phyloP scores from a whole-genome alignment of 2,329 filamentous ascomycete genomes.

The Aspergillus ruber region DNA sequence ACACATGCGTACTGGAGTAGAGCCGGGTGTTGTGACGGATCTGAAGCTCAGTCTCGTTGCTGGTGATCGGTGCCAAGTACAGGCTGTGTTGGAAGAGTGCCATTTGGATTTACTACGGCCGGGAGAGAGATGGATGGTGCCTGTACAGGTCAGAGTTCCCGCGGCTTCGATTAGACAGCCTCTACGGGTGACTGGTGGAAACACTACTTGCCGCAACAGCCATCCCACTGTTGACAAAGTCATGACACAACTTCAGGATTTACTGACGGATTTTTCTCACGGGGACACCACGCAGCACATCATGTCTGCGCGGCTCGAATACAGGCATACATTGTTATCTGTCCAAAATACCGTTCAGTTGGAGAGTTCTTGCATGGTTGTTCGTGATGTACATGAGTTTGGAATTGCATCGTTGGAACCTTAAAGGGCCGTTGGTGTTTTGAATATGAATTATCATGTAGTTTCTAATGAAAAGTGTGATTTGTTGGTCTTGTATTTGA shows the following conservation, averaged over 20 bases:
- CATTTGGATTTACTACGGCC: slow-evolving; percentile 18
- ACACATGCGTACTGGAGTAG: slow-evolving; percentile 24
- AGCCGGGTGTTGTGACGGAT: slow-evolving; percentile 18
- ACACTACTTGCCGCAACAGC: background rate
- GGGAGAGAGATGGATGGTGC: slow-evolving; percentile 26
- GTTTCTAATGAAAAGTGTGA: background rate
- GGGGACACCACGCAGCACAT: slow-evolving; percentile 13
- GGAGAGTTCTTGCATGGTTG: slow-evolving; percentile 17
- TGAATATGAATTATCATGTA: background rate
- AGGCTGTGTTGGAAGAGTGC: slow-evolving; percentile 14
- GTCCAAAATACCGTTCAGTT: slow-evolving; percentile 14
- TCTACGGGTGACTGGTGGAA: background rate
- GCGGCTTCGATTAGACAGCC: slow-evolving; percentile 3
- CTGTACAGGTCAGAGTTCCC: slow-evolving; percentile 19
- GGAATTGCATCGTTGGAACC: background rate
- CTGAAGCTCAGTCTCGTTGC: slow-evolving; percentile 18
- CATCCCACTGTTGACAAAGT: slow-evolving; percentile 16
- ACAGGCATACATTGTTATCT: slow-evolving; percentile 27
- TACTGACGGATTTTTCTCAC: slow-evolving; percentile 17
- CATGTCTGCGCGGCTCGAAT: slow-evolving; percentile 22
- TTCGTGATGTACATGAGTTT: slow-evolving; percentile 2
- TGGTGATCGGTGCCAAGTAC: slow-evolving; percentile 16
- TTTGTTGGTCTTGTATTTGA: background rate
- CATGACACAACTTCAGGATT: slow-evolving; percentile 23
- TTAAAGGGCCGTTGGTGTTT: background rate